phyloP scores from a whole-genome alignment of 1,284 basidiomycete genomes.

The Ceratobasidium theobromae region DNA sequence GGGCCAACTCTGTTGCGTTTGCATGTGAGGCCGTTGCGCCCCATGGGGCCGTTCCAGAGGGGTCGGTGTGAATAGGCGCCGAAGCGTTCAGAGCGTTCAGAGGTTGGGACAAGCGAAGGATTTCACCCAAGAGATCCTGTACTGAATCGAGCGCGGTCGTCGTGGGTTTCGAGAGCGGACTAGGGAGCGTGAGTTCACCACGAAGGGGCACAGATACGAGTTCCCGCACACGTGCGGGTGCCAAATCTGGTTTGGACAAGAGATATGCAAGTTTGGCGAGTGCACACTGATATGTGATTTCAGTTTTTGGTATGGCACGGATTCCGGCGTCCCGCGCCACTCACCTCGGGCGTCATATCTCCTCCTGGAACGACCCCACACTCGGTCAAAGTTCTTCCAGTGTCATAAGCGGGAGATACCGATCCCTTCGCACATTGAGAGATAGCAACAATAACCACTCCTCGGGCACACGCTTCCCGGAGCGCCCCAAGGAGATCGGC shows the following conservation, averaged over 20 bases:
- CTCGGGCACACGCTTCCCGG: slow-evolving; percentile 76
- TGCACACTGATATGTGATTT: slow-evolving; percentile 60
- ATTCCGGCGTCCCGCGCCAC: slow-evolving; percentile 19
- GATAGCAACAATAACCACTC: slow-evolving; percentile 87
- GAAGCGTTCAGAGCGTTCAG: slow-evolving; percentile 41
- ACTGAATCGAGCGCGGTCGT: slow-evolving; percentile 58
- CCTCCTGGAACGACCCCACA: slow-evolving; percentile 76
- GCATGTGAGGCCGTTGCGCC: slow-evolving; percentile 73
- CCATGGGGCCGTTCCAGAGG: slow-evolving; percentile 63
- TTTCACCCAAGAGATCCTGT: slow-evolving; percentile 63
- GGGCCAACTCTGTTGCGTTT: slow-evolving; percentile 61
- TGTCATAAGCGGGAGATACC: slow-evolving; percentile 79
- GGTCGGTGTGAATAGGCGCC: not conserved
- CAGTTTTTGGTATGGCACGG: not conserved
- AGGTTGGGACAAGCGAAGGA: slow-evolving; percentile 60
- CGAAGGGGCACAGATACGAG: slow-evolving; percentile 80
- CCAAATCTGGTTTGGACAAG: slow-evolving; percentile 79
- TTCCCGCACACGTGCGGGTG: slow-evolving; percentile 64
- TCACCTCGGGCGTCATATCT: slow-evolving; percentile 93
- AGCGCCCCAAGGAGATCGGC: slow-evolving; percentile 67
- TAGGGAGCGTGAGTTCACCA: slow-evolving; percentile 75
- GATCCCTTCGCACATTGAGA: slow-evolving; percentile 85
- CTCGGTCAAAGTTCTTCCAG: slow-evolving; percentile 70
- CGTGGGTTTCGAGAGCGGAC: slow-evolving; percentile 45
- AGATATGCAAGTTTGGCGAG: slow-evolving; percentile 87